Percentiles rank a stretch among this genome's conserved stretches.
These are phyloP conservation scores for Musa schizocarpa DNA, from an alignment of 176 grass and related monocot species.

Conservation along the genomic window DNA sequence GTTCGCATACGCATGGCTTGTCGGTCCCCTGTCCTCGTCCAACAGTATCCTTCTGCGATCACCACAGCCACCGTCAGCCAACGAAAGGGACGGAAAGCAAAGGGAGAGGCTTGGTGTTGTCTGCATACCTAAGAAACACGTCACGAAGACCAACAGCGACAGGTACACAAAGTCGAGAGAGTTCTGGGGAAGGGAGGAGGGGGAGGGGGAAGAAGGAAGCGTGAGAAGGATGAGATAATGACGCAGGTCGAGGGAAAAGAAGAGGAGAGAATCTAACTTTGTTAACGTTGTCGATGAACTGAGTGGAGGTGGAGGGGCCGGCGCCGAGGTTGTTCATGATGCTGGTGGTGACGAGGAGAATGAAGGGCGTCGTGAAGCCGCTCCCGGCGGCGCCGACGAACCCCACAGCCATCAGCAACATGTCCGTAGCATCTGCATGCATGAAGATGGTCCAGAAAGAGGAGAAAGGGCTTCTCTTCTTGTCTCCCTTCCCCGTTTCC, in stretches of 20 bases:
- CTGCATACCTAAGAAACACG: not conserved
- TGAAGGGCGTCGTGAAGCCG: slow-evolving; percentile 46
- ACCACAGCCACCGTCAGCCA: not conserved
- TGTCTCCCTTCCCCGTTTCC: too few species aligned
- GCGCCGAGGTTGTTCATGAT: slow-evolving; percentile 73
- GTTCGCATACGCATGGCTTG: slow-evolving; percentile 77
- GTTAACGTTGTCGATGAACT: slow-evolving; percentile 55
- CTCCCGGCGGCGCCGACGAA: slow-evolving; percentile 59
- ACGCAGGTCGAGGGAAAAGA: not conserved
- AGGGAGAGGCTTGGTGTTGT: not conserved
- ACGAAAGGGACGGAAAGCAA: not conserved
- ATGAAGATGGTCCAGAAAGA: slow-evolving; percentile 46
- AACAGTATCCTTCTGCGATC: slow-evolving; percentile 73
- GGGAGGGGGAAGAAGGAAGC: not conserved
- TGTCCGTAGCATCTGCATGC: slow-evolving; percentile 63
- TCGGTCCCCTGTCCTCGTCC: slow-evolving; percentile 70
- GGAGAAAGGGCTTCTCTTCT: too few species aligned
- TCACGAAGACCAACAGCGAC: not conserved
- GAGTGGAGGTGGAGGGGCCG: slow-evolving; percentile 16
- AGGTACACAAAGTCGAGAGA: not conserved
- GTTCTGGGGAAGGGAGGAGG: not conserved
- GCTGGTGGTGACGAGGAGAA: slow-evolving; percentile 54
- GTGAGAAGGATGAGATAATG: not conserved
- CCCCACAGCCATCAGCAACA: slow-evolving; percentile 55
- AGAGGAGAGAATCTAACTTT: slow-evolving; percentile 16